These are phyloP conservation scores for Sporobolomyces roseus DNA, from an alignment of 768 basidiomycete genomes.

Conservation along the genomic window DNA sequence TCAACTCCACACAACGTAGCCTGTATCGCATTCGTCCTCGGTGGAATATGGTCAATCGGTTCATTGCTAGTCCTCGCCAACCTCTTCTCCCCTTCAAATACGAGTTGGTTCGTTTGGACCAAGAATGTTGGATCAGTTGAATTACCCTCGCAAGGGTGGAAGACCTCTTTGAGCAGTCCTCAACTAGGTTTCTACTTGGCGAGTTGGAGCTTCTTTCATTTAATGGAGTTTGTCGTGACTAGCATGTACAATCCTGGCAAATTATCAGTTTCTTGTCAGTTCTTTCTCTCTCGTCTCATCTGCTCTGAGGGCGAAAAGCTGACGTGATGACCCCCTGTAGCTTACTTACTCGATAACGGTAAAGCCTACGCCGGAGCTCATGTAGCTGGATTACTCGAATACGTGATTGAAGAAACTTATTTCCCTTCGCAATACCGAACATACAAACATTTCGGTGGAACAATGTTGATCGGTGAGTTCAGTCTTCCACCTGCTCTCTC, in stretches of 20 bases:
- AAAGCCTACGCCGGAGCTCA: constrained; percentile 79
- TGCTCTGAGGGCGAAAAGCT: constrained; percentile 13
- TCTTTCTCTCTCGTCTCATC: not conserved
- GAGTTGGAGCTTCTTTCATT: constrained; percentile 82
- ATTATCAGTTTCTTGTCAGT: constrained; percentile 86
- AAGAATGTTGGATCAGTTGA: not conserved
- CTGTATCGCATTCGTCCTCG: constrained; percentile 78
- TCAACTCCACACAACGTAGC: constrained; percentile 71
- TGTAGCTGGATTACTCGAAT: constrained; percentile 70
- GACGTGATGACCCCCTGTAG: constrained; percentile 52
- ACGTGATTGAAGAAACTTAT: constrained; percentile 56
- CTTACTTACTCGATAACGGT: constrained; percentile 90
- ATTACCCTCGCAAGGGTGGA: constrained; percentile 9
- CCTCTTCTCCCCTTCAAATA: not conserved
- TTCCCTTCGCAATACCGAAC: constrained; percentile 26
- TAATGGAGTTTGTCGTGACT: constrained; percentile 90
- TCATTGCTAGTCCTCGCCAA: constrained; percentile 47
- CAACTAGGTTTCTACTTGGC: constrained; percentile 79
- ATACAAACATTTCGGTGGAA: constrained; percentile 35
- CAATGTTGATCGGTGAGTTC: constrained; percentile 35
- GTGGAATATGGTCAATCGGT: constrained; percentile 64
- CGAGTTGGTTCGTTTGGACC: constrained; percentile 23
- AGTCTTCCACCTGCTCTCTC: not conserved
- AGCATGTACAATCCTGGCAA: constrained; percentile 93
- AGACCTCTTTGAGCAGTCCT: constrained; percentile 55